A percentile compares a stretch with the other conserved stretches of the same genome.
phyloP scores from a whole-genome alignment of 1,284 basidiomycete species.

The Moesziomyces aphidis region DNA sequence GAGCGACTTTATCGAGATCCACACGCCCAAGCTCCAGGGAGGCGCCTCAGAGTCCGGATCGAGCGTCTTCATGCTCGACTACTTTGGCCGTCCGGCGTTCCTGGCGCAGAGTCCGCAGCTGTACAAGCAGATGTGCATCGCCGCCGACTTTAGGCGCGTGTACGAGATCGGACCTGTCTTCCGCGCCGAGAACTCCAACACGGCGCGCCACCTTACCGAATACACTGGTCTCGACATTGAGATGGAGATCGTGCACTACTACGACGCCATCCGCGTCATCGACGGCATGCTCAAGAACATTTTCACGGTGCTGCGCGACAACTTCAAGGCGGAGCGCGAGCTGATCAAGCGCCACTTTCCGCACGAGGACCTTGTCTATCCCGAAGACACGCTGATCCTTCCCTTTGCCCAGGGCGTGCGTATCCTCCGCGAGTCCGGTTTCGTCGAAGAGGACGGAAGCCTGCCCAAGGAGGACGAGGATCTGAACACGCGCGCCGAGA shows the following conservation, averaged over 20 bases:
- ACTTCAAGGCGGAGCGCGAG: constrained; percentile 49
- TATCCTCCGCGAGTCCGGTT: constrained; percentile 71
- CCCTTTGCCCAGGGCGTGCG: constrained; percentile 89
- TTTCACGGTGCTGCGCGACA: constrained; percentile 46
- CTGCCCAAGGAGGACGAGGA: constrained; percentile 61
- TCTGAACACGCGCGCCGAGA: constrained; percentile 87
- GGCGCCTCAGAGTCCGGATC: constrained; percentile 63
- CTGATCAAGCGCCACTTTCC: constrained; percentile 55
- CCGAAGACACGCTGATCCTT: constrained; percentile 71
- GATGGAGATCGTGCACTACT: constrained; percentile 64
- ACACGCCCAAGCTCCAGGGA: constrained; percentile 64
- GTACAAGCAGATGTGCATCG: constrained; percentile 66
- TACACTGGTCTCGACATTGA: constrained; percentile 65
- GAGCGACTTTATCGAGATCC: constrained; percentile 60
- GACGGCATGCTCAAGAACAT: constrained; percentile 64
- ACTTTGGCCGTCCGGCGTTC: constrained; percentile 64
- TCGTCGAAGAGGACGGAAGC: constrained; percentile 57
- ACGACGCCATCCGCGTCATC: constrained; percentile 62
- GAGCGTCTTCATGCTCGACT: constrained; percentile 62
- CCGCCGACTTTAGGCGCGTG: constrained; percentile 61
- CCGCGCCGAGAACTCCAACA: constrained; percentile 66
- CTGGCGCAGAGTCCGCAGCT: constrained; percentile 64
- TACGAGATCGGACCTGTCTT: constrained; percentile 67
- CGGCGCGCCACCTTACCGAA: constrained; percentile 63
- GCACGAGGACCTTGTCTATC: constrained; percentile 64